Evolutionary conservation across 1,284 basidiomycete species (phyloP).

Genomic region (Ganoderma resinaceum): DNA sequence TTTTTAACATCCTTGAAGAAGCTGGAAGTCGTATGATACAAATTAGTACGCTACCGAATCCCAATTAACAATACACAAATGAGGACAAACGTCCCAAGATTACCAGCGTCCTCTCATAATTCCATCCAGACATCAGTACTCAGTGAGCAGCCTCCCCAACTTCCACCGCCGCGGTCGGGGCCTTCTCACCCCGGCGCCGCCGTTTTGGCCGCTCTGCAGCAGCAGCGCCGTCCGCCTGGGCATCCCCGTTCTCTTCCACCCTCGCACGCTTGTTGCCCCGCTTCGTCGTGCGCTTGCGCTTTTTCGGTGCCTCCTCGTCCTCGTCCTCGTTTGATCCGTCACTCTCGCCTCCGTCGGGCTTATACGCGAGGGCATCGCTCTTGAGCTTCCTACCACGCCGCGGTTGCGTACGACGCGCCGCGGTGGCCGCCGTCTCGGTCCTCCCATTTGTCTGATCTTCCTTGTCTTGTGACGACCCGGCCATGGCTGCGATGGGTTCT

Average conservation of each 20-base stretch:
- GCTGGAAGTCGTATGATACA: not conserved
- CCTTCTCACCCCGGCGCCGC: conserved; percentile 9
- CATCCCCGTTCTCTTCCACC: conserved; percentile 10
- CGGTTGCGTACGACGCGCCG: conserved; percentile 8
- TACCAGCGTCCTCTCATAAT: not conserved
- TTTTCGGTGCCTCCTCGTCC: not conserved
- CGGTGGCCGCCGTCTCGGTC: not conserved
- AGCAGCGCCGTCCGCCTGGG: conserved; percentile 1
- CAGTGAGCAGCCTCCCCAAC: not conserved
- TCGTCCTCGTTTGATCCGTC: conserved; percentile 34
- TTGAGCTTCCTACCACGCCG: conserved; percentile 42
- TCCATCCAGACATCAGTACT: not conserved
- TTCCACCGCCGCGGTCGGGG: not conserved
- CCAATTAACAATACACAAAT: not conserved
- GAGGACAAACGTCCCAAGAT: not conserved
- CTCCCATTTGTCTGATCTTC: not conserved
- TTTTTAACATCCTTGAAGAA: too few species aligned
- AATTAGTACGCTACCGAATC: not conserved
- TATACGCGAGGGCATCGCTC: conserved; percentile 49
- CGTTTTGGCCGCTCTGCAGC: conserved; percentile 10
- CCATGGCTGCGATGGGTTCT: not conserved
- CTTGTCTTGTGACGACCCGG: not conserved
- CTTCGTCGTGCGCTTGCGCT: conserved; percentile 10
- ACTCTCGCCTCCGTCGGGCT: conserved; percentile 41
- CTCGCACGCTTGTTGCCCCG: conserved; percentile 15